phyloP scores from a whole-genome alignment of 345 rosid species.

The Excoecaria cochinchinensis region DNA sequence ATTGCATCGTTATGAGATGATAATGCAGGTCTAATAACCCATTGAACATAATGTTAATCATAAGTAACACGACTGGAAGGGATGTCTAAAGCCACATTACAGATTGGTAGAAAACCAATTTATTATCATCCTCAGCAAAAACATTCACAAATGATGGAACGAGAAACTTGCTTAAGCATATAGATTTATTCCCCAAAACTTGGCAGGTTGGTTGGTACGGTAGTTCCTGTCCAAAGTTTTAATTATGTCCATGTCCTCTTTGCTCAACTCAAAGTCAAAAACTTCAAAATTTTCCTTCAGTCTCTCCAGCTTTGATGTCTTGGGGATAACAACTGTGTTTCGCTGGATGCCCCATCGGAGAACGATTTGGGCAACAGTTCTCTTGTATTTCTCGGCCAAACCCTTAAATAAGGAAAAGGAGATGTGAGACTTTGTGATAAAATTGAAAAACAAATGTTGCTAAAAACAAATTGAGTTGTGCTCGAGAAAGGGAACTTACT shows the following conservation, averaged over 20 bases:
- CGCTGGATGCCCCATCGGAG: conserved; percentile 85
- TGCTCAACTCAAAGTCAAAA: conserved; percentile 55
- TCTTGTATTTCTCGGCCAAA: conserved; percentile 71
- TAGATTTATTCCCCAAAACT: conserved; percentile 80
- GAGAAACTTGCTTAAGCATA: conserved; percentile 45
- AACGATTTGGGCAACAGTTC: conserved; percentile 67
- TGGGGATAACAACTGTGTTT: conserved; percentile 72
- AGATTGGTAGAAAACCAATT: background rate
- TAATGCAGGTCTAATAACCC: background rate
- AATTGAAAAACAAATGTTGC: background rate
- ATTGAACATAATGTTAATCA: background rate
- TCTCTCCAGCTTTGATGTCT: conserved; percentile 65
- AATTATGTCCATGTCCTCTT: conserved; percentile 75
- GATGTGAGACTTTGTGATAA: background rate
- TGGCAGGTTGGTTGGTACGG: conserved; percentile 72
- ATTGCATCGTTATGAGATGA: background rate
- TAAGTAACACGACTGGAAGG: too few species aligned
- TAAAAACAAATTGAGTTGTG: background rate
- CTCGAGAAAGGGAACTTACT: conserved; percentile 33
- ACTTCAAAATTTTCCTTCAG: conserved; percentile 62
- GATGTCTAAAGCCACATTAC: background rate
- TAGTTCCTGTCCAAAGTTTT: conserved; percentile 54
- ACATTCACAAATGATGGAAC: background rate
- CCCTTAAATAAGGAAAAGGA: conserved; percentile 37
- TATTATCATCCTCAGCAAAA: conserved; percentile 7